Percentiles rank a stretch among this genome's conserved stretches.
Evolutionary conservation across 768 basidiomycete genomes (phyloP).

Genomic region (Mycena pura): DNA sequence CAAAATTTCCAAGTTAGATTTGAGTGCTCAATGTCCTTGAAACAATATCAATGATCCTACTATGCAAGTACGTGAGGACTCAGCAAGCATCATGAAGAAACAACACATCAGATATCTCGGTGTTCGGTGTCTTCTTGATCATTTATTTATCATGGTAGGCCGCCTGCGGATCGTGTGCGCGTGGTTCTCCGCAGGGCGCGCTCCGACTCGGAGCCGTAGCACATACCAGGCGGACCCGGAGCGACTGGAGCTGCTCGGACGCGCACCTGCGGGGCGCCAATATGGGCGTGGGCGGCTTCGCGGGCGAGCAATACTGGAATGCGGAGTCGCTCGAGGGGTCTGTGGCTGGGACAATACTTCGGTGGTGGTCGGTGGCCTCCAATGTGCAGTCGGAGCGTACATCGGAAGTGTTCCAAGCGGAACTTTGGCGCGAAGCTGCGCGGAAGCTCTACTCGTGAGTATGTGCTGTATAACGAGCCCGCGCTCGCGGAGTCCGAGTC

Average conservation of each 20-base stretch:
- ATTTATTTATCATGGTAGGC: too few relatives aligned
- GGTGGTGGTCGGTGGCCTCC: not conserved
- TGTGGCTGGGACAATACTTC: not conserved
- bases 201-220: not conserved
- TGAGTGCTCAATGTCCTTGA: too few relatives aligned
- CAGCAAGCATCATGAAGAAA: too few relatives aligned
- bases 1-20: too few relatives aligned
- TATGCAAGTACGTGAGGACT: too few relatives aligned
- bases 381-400: not conserved
- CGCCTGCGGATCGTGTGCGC: too few relatives aligned
- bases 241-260: constrained; percentile 15
- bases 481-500: constrained; percentile 14
- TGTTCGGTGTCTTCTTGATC: too few relatives aligned
- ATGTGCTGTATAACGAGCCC: constrained; percentile 9
- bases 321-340: not conserved
- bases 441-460: not conserved
- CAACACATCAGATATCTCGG: too few relatives aligned
- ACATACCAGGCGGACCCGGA: not conserved
- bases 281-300: too few relatives aligned
- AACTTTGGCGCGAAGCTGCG: not conserved
- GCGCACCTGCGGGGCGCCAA: constrained; percentile 8
- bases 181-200: too few relatives aligned
- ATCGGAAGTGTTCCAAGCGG: not conserved
- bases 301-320: not conserved
- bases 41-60: too few relatives aligned